Evolutionary conservation across 331 rosid genomes (phyloP).

Genomic region (Malus hybrid): DNA sequence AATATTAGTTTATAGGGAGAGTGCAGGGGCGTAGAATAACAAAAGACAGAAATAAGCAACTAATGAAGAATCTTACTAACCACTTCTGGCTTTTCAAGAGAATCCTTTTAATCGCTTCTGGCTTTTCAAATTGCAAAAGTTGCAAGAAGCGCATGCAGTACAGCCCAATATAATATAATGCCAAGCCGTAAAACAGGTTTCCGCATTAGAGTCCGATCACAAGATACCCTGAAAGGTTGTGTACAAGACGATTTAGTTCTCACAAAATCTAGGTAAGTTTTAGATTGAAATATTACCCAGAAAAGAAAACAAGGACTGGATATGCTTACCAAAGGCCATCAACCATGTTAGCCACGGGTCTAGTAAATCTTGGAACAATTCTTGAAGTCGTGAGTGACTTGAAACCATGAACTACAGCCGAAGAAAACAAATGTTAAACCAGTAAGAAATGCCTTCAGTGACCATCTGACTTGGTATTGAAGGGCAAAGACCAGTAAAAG

Average conservation of each 20-base stretch:
- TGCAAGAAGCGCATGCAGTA: constrained; percentile 80
- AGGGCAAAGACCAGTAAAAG: constrained; percentile 1
- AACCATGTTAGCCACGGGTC: constrained; percentile 76
- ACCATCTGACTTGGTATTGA: not conserved
- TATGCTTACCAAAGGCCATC: constrained; percentile 87
- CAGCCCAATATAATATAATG: constrained; percentile 77
- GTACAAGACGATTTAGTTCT: constrained; percentile 5
- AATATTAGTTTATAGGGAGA: too few species aligned
- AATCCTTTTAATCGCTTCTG: constrained; percentile 22
- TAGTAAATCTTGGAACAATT: constrained; percentile 82
- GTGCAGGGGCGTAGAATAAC: too few species aligned
- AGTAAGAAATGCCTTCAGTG: not conserved
- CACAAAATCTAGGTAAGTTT: not conserved
- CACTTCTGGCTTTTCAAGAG: constrained; percentile 33
- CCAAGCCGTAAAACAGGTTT: constrained; percentile 84
- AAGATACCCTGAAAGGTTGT: constrained; percentile 68
- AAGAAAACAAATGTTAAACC: constrained; percentile 9
- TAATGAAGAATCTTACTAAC: constrained; percentile 16
- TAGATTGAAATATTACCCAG: not conserved
- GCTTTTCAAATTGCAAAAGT: constrained; percentile 59
- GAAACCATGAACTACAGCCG: constrained; percentile 76
- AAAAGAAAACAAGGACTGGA: not conserved
- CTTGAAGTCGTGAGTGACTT: constrained; percentile 82
- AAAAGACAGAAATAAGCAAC: not conserved
- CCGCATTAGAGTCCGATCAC: constrained; percentile 93